Evolutionary conservation across 306 rosid genomes (phyloP).

Genomic region (Dalbergia cochinchinensis): DNA sequence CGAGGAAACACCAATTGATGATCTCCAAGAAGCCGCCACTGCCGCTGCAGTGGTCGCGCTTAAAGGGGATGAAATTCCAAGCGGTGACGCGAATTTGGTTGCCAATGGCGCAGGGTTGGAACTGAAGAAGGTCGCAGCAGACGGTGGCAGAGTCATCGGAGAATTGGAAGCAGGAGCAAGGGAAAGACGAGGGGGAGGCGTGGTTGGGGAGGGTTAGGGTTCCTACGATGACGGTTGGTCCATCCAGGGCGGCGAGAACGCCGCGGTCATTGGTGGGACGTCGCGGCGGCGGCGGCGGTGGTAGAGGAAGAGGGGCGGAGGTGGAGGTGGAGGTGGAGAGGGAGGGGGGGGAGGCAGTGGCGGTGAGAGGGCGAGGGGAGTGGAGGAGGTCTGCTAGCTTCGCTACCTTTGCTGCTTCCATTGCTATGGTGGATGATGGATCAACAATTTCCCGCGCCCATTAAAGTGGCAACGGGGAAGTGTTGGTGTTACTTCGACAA

Average conservation of each 20-base stretch:
- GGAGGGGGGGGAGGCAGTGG: conserved; percentile 48
- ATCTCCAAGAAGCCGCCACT: conserved; percentile 75
- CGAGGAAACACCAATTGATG: conserved; percentile 66
- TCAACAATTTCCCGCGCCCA: conserved; percentile 26
- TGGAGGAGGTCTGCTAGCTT: conserved; percentile 60
- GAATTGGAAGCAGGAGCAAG: conserved; percentile 79
- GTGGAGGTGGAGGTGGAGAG: conserved; percentile 20
- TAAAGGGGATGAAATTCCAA: conserved; percentile 86
- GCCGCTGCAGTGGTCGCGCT: neutral
- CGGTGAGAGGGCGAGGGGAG: conserved; percentile 62
- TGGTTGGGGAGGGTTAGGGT: conserved; percentile 59
- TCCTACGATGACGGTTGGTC: conserved; percentile 65
- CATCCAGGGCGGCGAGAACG: conserved; percentile 58
- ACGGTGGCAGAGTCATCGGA: conserved; percentile 67
- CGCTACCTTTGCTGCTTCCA: conserved; percentile 52
- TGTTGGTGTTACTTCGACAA: neutral
- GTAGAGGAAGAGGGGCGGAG: conserved; percentile 8
- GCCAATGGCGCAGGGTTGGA: conserved; percentile 52
- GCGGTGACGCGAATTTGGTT: conserved; percentile 61
- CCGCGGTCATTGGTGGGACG: conserved; percentile 28
- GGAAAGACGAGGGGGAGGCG: conserved; percentile 18
- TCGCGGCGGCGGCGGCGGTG: neutral
- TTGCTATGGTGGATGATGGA: neutral
- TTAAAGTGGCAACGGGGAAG: neutral
- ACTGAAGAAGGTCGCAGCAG: conserved; percentile 83